Percentiles rank a stretch among this genome's conserved stretches.
These are phyloP conservation scores for Penicillium verhagenii DNA, from an alignment of 495 filamentous ascomycete species.

Conservation along the genomic window DNA sequence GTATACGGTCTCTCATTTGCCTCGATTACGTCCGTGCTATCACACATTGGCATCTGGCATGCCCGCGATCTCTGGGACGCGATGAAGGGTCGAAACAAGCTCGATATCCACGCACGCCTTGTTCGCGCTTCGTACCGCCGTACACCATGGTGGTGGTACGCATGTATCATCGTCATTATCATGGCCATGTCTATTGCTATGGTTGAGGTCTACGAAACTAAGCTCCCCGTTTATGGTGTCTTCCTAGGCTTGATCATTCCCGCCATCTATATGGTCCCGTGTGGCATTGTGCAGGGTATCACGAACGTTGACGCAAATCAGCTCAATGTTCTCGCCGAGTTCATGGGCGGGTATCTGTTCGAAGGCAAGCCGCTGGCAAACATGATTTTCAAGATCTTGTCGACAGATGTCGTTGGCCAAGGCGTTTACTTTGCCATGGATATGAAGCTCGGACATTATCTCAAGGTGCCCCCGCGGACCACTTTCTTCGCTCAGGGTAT, in stretches of 20 bases:
- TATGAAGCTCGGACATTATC: conserved; percentile 45
- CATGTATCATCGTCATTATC: conserved; percentile 70
- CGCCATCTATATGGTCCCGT: conserved; percentile 74
- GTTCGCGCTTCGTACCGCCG: conserved; percentile 72
- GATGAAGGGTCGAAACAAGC: conserved; percentile 47
- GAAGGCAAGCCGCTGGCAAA: conserved; percentile 32
- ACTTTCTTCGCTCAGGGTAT: conserved; percentile 39
- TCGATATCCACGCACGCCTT: conserved; percentile 63
- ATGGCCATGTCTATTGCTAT: conserved; percentile 75
- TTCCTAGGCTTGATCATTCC: conserved; percentile 73
- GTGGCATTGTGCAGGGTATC: conserved; percentile 84
- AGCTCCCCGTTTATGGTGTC: conserved; percentile 80
- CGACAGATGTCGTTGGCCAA: conserved; percentile 24
- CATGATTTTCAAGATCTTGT: conserved; percentile 33
- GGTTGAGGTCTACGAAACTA: conserved; percentile 74
- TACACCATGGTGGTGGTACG: conserved; percentile 77
- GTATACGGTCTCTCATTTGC: conserved; percentile 84
- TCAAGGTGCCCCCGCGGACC: conserved; percentile 40
- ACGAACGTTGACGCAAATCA: conserved; percentile 75
- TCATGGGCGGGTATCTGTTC: conserved; percentile 36
- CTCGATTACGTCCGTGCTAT: conserved; percentile 64
- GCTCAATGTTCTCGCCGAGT: conserved; percentile 42
- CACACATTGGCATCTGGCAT: conserved; percentile 60
- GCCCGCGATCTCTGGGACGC: conserved; percentile 55
- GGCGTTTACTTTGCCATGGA: conserved; percentile 38